Base-by-base conservation (phyloP, 495 filamentous ascomycete species). In the Hamigera avellanea region DNA sequence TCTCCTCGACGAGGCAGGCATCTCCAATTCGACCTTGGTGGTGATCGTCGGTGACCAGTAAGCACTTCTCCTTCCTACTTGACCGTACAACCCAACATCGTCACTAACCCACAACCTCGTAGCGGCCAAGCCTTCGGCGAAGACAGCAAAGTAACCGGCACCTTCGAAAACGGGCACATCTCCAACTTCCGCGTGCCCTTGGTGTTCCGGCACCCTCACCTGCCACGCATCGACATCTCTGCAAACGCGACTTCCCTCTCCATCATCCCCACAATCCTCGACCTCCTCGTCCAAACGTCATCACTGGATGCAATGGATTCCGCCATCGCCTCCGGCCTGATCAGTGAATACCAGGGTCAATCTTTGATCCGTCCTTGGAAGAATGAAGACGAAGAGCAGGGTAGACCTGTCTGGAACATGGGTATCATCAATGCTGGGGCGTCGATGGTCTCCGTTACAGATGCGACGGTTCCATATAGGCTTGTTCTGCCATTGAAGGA, bases 401-500 rank as follows among this genome's bases (percentile, higher is more conserved):
- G 38, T 35, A 14, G 46, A 17, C 8, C 40, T 34, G n/a, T 36
- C 36, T 51, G 53, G 64, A 66, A 67, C 36, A 57, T 69, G 28
- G 64, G 59, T 14, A 43, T 67, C 14, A 57, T 69, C 34, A 67
- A 69, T 19, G 61, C 62, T 0, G 65, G 65, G 21, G 63, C 62
- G 14, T 49, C 57, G 0, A 50, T 61, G 38, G 33, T 69, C 12
- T 53, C 54, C 8, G 40, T 62, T 10, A 58, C 53, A 0, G 48
- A 59, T 8, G 54, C 65, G 6, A 48, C 41, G 14, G 29, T 46
- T 6, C 53, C 61, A 2, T 67, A 60, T 35, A 49, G 65, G 8
- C 49, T 69, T 1, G 43, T 69, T 23, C 35, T 67, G 2, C 65
- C 65, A 1, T 40, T 69, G 3, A 55, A 55, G 14, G 53, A 61